Evolutionary conservation across 2,329 filamentous ascomycete genomes (phyloP).

Genomic region (Furcasterigmium furcatum): DNA sequence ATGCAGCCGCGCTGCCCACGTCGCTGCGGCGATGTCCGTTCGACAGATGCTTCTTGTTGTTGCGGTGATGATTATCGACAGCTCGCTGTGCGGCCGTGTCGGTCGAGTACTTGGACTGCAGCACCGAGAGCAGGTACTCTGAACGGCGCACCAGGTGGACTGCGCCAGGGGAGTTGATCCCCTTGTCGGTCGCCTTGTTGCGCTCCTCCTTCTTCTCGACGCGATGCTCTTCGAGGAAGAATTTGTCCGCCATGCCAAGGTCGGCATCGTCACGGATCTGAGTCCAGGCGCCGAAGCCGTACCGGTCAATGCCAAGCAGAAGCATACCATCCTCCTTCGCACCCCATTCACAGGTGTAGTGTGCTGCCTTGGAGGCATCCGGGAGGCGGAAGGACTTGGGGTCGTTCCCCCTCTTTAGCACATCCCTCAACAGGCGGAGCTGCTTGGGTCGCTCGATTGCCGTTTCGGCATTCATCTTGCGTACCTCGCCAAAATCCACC

Average conservation of each 20-base stretch:
- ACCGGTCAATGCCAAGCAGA: slow-evolving; percentile 84
- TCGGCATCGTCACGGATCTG: slow-evolving; percentile 91
- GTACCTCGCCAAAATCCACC: slow-evolving; percentile 90
- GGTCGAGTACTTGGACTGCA: slow-evolving; percentile 79
- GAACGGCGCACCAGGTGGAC: slow-evolving; percentile 93
- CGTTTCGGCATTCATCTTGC: slow-evolving; percentile 94
- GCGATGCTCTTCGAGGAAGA: slow-evolving; percentile 96
- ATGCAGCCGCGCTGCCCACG: slow-evolving; percentile 62
- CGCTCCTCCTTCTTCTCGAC: slow-evolving; percentile 97
- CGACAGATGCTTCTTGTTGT: slow-evolving; percentile 73
- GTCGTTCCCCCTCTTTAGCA: slow-evolving; percentile 65
- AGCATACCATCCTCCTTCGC: slow-evolving; percentile 96
- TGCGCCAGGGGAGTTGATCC: slow-evolving; percentile 90
- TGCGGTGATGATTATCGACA: slow-evolving; percentile 90
- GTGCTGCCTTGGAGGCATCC: slow-evolving; percentile 87
- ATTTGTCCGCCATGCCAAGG: slow-evolving; percentile 81
- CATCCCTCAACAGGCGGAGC: slow-evolving; percentile 77
- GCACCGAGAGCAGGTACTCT: slow-evolving; percentile 91
- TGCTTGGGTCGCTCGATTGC: slow-evolving; percentile 88
- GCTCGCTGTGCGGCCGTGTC: slow-evolving; percentile 74
- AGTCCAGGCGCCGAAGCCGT: slow-evolving; percentile 94
- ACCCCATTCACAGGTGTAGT: slow-evolving; percentile 91
- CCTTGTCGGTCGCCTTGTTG: slow-evolving; percentile 71
- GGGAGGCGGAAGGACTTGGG: slow-evolving; percentile 79
- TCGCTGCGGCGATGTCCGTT: slow-evolving; percentile 61